These are phyloP conservation scores for Mortierella sp. DNA, from an alignment of 371 early-diverging fungal species.

Conservation along the genomic window DNA sequence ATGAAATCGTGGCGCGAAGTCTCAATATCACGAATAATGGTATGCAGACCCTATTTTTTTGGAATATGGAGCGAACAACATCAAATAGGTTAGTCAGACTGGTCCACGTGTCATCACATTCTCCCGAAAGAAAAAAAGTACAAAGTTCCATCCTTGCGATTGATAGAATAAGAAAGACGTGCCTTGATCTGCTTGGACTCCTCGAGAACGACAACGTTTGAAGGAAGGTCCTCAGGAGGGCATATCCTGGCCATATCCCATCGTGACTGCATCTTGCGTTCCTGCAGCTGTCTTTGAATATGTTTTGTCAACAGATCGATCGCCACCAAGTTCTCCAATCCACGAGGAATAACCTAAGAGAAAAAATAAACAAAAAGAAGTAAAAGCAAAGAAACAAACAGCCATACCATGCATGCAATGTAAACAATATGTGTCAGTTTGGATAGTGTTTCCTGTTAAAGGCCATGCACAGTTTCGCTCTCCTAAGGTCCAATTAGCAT, in stretches of 20 bases:
- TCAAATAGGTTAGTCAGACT: not conserved
- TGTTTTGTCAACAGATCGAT: conserved; percentile 93
- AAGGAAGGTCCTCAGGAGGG: conserved; percentile 63
- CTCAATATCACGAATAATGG: conserved; percentile 83
- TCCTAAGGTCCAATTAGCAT: not conserved
- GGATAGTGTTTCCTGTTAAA: not conserved
- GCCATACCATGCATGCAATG: not conserved
- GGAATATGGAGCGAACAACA: not conserved
- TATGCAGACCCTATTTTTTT: conserved; percentile 78
- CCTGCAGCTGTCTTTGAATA: conserved; percentile 85
- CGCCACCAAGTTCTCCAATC: conserved; percentile 91
- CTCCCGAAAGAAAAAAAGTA: not conserved
- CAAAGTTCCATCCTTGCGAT: not conserved
- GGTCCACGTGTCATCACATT: not conserved
- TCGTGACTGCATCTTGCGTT: conserved; percentile 76
- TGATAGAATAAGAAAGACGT: conserved; percentile 15
- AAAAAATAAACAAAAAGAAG: too few species aligned
- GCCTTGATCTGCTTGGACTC: conserved; percentile 78
- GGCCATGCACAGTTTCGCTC: too few species aligned
- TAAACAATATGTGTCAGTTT: not conserved
- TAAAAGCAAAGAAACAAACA: not conserved
- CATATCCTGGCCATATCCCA: conserved; percentile 70
- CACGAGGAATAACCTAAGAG: conserved; percentile 87
- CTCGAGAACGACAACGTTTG: conserved; percentile 70
- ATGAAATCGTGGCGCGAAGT: conserved; percentile 90